Base-by-base conservation (phyloP, 768 basidiomycete genomes). In the Psilocybe sp. region DNA sequence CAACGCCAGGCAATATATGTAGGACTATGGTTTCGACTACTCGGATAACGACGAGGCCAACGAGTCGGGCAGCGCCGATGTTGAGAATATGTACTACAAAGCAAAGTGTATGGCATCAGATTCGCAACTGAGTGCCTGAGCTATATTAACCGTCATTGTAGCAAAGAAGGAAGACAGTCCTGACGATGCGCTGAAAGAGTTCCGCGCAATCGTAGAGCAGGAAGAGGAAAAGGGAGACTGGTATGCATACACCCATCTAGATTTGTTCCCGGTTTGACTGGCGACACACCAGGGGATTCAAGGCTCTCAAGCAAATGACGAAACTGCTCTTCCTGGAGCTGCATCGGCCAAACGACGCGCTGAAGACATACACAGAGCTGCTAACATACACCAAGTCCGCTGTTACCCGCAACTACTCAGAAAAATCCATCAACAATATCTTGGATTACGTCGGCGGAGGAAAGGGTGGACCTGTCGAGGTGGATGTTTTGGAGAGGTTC, bases 371-470 rank as follows among this genome's bases (percentile, higher is more conserved):
- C 65, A 85, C 74, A 15, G 81, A 87, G 57, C 79, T 99, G 4
- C 74, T 99, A 46, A 85, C 87, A 0, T 98, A 98, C 69, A 98
- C 95, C 11, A 98, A 96, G 67, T 92, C 90, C 12, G 90, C 92
- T 2, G 92, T 97, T 15, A 97, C 94, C 3, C 82, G 93, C 31
- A 96, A 96, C 65, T 92, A 96, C 62, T 94, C 96, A 10, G 97
- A 99, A 69, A 99, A 98, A 76, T 89, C 91, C 14, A 99, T 99
- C 75, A 99, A 99, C 64, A 90, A 91, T 49, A 97, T 99, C 56
- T 75, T 99, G 56, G 97, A 99, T 67, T 98, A 98, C 59, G 97
- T 98, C 36, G 94, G 94, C 10, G 94, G 94, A 41, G 82, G 87
- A 43, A 88, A 89, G 65, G 84, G 87, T 15, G 89, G 87, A 2